These are phyloP conservation scores for Musa schizocarpa DNA, from an alignment of 176 grass and related monocot species.

Conservation along the genomic window DNA sequence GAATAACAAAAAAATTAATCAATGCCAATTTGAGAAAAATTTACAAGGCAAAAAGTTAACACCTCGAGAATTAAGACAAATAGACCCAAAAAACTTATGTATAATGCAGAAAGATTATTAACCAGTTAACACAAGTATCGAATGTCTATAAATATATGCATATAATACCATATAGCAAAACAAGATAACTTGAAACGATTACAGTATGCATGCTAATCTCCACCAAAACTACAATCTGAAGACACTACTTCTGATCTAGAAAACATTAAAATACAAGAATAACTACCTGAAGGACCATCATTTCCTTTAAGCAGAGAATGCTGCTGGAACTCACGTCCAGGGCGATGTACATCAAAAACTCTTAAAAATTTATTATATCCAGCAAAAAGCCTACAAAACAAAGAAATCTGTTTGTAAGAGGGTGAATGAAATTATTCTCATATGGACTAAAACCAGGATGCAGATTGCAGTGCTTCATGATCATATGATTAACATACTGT, in stretches of 20 bases:
- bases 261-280: neutral
- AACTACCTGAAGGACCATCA: conserved; percentile 64
- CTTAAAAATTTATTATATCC: conserved; percentile 89
- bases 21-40: neutral
- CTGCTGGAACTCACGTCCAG: conserved; percentile 83
- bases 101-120: neutral
- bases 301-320: conserved; percentile 63
- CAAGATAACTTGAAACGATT: too few species aligned
- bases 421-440: neutral
- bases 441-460: neutral
- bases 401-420: neutral
- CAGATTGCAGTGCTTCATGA: too few species aligned
- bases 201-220: neutral
- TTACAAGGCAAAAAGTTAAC: neutral
- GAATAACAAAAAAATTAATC: conserved; percentile 1
- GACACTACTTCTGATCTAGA: neutral
- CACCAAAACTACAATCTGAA: neutral
- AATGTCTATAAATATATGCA: neutral
- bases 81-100: neutral
- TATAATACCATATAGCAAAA: neutral
- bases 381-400: conserved; percentile 80
- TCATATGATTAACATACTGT: too few species aligned
- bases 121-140: neutral
- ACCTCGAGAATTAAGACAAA: neutral
- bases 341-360: conserved; percentile 91